Percentiles rank a stretch among this genome's conserved stretches.
Evolutionary conservation across 805 yeast genomes (phyloP).

Genomic region (Pichia thaimueangensis): DNA sequence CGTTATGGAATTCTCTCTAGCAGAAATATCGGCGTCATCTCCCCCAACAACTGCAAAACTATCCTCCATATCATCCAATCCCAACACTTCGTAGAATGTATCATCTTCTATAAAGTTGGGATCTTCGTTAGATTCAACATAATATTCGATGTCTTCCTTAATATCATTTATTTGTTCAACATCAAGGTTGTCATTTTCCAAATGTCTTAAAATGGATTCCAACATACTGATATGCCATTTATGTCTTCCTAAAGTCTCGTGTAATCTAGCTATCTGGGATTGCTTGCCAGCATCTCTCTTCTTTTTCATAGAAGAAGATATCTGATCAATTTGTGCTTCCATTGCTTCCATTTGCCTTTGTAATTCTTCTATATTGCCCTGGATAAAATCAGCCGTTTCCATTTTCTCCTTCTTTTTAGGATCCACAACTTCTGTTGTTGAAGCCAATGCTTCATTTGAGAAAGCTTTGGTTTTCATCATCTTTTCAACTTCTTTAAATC

Average conservation of each 20-base stretch:
- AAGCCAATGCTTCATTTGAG: constrained; percentile 82
- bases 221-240: constrained; percentile 70
- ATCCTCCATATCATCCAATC: constrained; percentile 47
- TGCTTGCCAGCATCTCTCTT: constrained; percentile 49
- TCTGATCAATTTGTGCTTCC: constrained; percentile 62
- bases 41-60: constrained; percentile 22
- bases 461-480: constrained; percentile 91
- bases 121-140: constrained; percentile 89
- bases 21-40: constrained; percentile 7
- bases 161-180: constrained; percentile 70
- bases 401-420: constrained; percentile 76
- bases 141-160: constrained; percentile 86
- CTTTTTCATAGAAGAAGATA: constrained; percentile 46
- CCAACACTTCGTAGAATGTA: constrained; percentile 82
- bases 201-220: constrained; percentile 67
- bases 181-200: constrained; percentile 76
- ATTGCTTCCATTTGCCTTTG: constrained; percentile 73
- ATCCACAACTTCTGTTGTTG: constrained; percentile 50
- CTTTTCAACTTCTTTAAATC: constrained; percentile 91
- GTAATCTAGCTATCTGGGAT: constrained; percentile 54
- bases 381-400: constrained; percentile 65
- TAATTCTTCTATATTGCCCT: constrained; percentile 68
- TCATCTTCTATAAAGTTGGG: constrained; percentile 92
- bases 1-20: constrained; percentile 5
- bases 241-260: constrained; percentile 63